Evolutionary conservation across 2,329 filamentous ascomycete genomes (phyloP), one percentile per base, ranked within the genome.

Genomic region (Fusarium sp.): DNA sequence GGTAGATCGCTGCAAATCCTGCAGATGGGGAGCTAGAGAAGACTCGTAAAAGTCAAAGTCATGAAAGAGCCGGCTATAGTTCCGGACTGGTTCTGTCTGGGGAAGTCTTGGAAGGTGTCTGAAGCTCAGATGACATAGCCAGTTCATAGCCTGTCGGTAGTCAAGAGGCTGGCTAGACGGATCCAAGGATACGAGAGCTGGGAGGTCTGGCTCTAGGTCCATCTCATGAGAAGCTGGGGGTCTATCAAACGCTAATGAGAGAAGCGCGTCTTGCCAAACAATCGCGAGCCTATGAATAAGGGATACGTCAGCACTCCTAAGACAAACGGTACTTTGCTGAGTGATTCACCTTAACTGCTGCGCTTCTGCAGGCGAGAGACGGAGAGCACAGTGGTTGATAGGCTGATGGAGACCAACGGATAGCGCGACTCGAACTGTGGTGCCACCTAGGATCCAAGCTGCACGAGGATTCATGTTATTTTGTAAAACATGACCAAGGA

Each of bases 401-500:
- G 63, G 9, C n/a, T 62, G 66, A 13, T 76, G 74, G 18, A 76
- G 55, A 1, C 74, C 72, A 15, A 76, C 26, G 5, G 62, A 73
- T 20, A 75, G 44, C 8, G 69, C 74, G 5, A 73, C 26, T 6
- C 74, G 64, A 14, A 75, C 48, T 3, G 74, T 76, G 14, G 69
- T 76, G 0, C 74, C 72, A 2, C 74, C 69, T 0, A 76, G 26
- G 12, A 76, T 60, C 74, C 69, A 76, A 5, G 74, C 74, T 35
- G 72, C 74, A 33, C 66, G 66, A 6, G 74, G 73, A 7, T 66
- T 75, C 63, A 74, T 76, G 22, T 71, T 52, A 17, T 76, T 76
- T 36, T 76, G 74, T 7, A 76, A 45, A 7, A 74, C 66, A 36
- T 64, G 54, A 7, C 71, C 73, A 31, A 76, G 74, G 10, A 76